Evolutionary conservation across 2,329 filamentous ascomycete species (phyloP).

Genomic region (Alternaria tenuissima): DNA sequence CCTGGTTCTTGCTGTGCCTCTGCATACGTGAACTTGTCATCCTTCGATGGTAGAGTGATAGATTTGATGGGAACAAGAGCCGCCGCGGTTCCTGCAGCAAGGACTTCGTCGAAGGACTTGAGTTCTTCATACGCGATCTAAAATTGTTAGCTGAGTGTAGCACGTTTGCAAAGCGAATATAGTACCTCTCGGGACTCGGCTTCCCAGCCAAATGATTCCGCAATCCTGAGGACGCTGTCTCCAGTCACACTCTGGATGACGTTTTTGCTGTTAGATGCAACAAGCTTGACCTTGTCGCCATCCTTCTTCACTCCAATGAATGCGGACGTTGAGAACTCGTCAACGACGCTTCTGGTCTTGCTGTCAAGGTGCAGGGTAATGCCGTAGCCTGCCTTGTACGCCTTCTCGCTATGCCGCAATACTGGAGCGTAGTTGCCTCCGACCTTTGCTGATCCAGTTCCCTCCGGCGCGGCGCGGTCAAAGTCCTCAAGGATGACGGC

Average conservation of each 20-base stretch:
- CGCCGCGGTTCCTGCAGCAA: conserved; percentile 91
- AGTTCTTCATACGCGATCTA: conserved; percentile 74
- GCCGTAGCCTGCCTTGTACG: conserved; percentile 80
- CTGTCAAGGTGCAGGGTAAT: conserved; percentile 95
- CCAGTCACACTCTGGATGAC: conserved; percentile 90
- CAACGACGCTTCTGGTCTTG: conserved; percentile 81
- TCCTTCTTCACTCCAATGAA: conserved; percentile 82
- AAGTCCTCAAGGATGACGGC: conserved; percentile 91
- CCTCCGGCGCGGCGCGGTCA: conserved; percentile 89
- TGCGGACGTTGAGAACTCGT: conserved; percentile 94
- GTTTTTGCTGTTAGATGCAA: conserved; percentile 86
- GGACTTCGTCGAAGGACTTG: conserved; percentile 74
- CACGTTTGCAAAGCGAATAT: conserved; percentile 8
- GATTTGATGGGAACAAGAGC: conserved; percentile 90
- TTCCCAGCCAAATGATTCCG: conserved; percentile 79
- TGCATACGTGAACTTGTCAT: conserved; percentile 65
- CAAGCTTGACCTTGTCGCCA: conserved; percentile 71
- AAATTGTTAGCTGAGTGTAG: conserved; percentile 9
- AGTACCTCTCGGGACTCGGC: conserved; percentile 77
- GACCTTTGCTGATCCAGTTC: conserved; percentile 90
- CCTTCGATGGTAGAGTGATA: conserved; percentile 74
- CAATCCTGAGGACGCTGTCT: conserved; percentile 79
- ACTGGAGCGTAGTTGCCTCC: conserved; percentile 97
- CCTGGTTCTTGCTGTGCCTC: conserved; percentile 73
- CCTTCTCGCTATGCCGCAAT: conserved; percentile 83